A percentile compares a stretch with the other conserved stretches of the same genome.
phyloP scores from a whole-genome alignment of 2,329 filamentous ascomycete species.

The Aureobasidium sp. region DNA sequence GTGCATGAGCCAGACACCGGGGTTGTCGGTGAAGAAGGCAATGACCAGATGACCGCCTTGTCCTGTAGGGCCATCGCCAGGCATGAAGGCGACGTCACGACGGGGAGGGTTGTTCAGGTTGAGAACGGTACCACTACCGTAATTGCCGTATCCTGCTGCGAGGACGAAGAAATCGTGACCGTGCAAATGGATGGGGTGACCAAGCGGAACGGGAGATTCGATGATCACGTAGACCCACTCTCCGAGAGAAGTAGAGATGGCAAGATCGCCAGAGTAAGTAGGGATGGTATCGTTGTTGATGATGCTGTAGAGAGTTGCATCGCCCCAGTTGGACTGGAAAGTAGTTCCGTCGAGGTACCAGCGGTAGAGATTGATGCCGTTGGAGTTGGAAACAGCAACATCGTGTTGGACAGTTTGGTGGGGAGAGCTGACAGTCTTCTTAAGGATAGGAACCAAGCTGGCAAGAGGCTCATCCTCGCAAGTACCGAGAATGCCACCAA shows the following conservation, averaged over 20 bases:
- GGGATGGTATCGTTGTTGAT: constrained; percentile 37
- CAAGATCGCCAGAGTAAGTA: constrained; percentile 36
- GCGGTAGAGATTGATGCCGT: constrained; percentile 39
- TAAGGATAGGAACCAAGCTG: constrained; percentile 34
- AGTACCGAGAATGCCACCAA: constrained; percentile 9
- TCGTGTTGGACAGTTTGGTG: constrained; percentile 34
- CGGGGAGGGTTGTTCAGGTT: constrained; percentile 35
- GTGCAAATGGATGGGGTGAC: constrained; percentile 31
- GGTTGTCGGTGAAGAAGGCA: constrained; percentile 38
- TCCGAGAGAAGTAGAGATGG: constrained; percentile 36
- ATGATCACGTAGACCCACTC: constrained; percentile 51
- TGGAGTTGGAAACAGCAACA: constrained; percentile 34
- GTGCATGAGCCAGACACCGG: constrained; percentile 34
- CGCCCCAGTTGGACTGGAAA: constrained; percentile 41
- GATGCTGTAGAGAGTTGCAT: constrained; percentile 44
- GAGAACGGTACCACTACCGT: constrained; percentile 33
- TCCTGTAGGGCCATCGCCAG: constrained; percentile 25
- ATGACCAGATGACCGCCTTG: constrained; percentile 35
- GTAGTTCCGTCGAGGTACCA: constrained; percentile 46
- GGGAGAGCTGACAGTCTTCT: constrained; percentile 28
- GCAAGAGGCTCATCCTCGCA: constrained; percentile 41
- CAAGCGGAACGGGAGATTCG: constrained; percentile 39
- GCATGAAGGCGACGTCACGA: constrained; percentile 37
- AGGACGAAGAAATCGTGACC: constrained; percentile 54
- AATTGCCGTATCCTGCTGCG: constrained; percentile 39